Conservation (phyloP, 306 rosid genomes). For the Chamaecrista fasciculata region DNA sequence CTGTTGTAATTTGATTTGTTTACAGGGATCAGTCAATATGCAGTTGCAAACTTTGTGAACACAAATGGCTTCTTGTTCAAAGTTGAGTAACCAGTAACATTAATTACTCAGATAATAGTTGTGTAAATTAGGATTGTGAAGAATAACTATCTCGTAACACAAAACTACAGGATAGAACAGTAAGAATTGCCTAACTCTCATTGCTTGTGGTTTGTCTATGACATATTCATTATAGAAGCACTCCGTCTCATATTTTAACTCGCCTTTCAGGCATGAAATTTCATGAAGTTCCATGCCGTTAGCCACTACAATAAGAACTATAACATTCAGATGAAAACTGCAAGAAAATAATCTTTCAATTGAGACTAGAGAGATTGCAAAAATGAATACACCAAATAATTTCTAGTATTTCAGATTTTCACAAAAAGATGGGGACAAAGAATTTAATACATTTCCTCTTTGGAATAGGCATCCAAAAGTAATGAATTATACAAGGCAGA, state of each 20-base stretch:
- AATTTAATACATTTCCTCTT: conserved; percentile 53
- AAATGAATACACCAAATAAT: neutral
- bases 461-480: conserved; percentile 40
- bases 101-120: neutral
- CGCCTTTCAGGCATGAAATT: neutral
- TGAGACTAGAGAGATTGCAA: neutral
- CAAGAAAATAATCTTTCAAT: neutral
- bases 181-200: neutral
- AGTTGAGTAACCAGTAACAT: neutral
- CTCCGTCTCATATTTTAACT: neutral
- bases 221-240: neutral
- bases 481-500: conserved; percentile 53
- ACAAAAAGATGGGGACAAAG: conserved; percentile 20
- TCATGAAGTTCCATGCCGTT: neutral
- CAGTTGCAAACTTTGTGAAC: conserved; percentile 29
- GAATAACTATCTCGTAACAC: neutral
- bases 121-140: neutral
- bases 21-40: conserved; percentile 39
- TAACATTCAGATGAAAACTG: neutral
- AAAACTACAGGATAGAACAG: neutral
- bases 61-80: conserved; percentile 22
- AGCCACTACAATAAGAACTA: neutral
- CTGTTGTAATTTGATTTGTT: conserved; percentile 37
- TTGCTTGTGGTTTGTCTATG: too few relatives aligned
- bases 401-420: conserved; percentile 7